phyloP scores from a whole-genome alignment of 352 stramenopile species.

The Saprolegnia diclina region DNA sequence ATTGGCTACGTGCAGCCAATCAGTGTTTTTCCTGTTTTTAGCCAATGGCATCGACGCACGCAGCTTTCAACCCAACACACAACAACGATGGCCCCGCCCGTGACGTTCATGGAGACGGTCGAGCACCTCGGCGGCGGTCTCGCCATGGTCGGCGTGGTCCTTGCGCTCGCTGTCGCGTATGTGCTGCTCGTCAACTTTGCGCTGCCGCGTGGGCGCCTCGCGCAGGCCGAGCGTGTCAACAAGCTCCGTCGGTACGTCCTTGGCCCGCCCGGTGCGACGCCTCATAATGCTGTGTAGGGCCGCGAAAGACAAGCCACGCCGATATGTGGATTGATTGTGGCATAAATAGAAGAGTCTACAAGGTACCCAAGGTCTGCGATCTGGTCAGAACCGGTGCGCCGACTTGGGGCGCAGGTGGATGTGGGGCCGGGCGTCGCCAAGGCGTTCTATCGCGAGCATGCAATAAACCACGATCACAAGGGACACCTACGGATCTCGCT shows the following conservation, averaged over 20 bases:
- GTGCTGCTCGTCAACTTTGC: conserved; percentile 44
- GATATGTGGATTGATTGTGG: conserved; percentile 9
- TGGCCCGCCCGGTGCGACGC: background rate
- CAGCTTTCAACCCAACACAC: background rate
- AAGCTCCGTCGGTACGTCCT: background rate
- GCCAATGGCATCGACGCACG: background rate
- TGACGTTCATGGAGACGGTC: conserved; percentile 45
- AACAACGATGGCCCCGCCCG: background rate
- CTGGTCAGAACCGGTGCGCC: no score
- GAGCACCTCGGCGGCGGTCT: conserved; percentile 37
- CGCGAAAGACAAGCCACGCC: conserved; percentile 15
- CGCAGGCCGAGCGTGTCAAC: conserved; percentile 24
- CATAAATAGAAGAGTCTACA: conserved; percentile 16
- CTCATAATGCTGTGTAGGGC: background rate
- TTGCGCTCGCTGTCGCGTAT: conserved; percentile 38
- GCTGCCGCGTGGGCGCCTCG: conserved; percentile 35
- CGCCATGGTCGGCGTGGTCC: conserved; percentile 31
- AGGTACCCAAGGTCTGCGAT: background rate
- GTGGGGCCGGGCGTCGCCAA: no score
- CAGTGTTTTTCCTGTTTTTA: background rate
- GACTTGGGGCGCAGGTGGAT: no score
- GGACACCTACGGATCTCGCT: background rate
- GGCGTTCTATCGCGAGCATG: no score
- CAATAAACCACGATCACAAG: no score
- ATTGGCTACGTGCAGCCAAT: background rate